Base-by-base conservation (phyloP, 2,329 filamentous ascomycete genomes). In the Xenoacremonium recifei region DNA sequence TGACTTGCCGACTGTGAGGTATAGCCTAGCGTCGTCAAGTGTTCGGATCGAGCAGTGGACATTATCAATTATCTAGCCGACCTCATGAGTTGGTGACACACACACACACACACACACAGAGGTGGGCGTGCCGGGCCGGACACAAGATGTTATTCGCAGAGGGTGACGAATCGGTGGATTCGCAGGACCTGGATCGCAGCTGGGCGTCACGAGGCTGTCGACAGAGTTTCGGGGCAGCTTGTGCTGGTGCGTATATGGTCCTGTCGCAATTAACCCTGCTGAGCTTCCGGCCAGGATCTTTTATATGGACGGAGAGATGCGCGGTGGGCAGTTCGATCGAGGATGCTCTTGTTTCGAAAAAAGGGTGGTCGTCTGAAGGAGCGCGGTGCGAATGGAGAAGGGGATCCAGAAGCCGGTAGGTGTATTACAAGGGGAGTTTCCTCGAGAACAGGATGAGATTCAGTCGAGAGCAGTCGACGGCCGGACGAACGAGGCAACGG, bases 1-100 rank as follows among this genome's bases (percentile, higher is more conserved):
- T 87, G 82, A 60, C 80, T 74, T 64, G 80, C 77, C 65, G 81
- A 68, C 67, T 85, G 82, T 47, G 83, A 77, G 55, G 88, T 80
- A 69, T 89, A 91, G 72, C 88, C 88, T 68, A 93, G 82, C 65
- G 85, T n/a, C n/a, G n/a, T 85, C 75, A 93, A 80, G 67, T 92
- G 87, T 66, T 95, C 89, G 61, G 88, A 82, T 80, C 89, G 85
- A 68, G 85, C 77, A 71, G 80, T 88, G 76, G 88, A 87, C 90
- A 96, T 95, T 90, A 92, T 90, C 80, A 76, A 90, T 90, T 90
- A 88, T 72, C 62, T 70, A 68, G 70, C 71, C 65, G 69, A 66
- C 68, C 66, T 75, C 72, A 75, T 76, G 54, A 53, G 58, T 58
- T 48, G 50, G 53, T 48, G 55, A 53, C 52, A 51, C 49, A 44